Percentiles rank a stretch among this genome's conserved stretches.
phyloP scores from a whole-genome alignment of 1,284 basidiomycete species.

The Meripilus lineatus region DNA sequence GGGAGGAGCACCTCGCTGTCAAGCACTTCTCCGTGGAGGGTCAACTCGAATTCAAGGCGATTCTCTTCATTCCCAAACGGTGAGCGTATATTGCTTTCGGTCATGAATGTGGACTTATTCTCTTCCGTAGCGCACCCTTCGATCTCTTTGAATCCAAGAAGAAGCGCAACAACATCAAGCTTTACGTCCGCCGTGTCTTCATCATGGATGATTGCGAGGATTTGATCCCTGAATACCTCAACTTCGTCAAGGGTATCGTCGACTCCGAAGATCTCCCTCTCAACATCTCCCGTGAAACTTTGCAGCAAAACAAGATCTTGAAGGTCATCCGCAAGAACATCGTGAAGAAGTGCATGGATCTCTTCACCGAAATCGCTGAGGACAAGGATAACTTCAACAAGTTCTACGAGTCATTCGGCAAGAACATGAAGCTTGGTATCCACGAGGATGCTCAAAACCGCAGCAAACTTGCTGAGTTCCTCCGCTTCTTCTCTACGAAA shows the following conservation, averaged over 20 bases:
- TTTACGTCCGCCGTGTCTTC: slow-evolving; percentile 99
- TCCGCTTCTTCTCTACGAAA: slow-evolving; percentile 99
- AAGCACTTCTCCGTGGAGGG: slow-evolving; percentile 99
- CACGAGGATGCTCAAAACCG: slow-evolving; percentile 99
- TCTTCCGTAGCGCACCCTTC: slow-evolving; percentile 76
- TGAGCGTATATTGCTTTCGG: slow-evolving; percentile 31
- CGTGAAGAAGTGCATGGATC: slow-evolving; percentile 97
- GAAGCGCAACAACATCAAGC: slow-evolving; percentile 99
- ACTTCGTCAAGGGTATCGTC: slow-evolving; percentile 99
- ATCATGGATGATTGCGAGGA: slow-evolving; percentile 99
- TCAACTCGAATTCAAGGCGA: slow-evolving; percentile 99
- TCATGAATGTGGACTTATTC: background rate
- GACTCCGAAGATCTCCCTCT: slow-evolving; percentile 99
- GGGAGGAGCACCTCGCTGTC: slow-evolving; percentile 99
- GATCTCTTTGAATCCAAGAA: slow-evolving; percentile 99
- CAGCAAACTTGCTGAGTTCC: slow-evolving; percentile 98
- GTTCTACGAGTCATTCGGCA: slow-evolving; percentile 96
- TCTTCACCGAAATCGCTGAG: slow-evolving; percentile 96
- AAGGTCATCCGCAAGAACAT: slow-evolving; percentile 99
- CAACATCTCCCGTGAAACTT: slow-evolving; percentile 99
- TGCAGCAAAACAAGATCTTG: slow-evolving; percentile 99
- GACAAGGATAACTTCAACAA: slow-evolving; percentile 99
- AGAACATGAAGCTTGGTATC: slow-evolving; percentile 98
- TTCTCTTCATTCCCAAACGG: slow-evolving; percentile 97
- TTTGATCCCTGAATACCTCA: slow-evolving; percentile 99